Base-by-base conservation (phyloP, 2,329 filamentous ascomycete species). In the Hypoxylon sp. region DNA sequence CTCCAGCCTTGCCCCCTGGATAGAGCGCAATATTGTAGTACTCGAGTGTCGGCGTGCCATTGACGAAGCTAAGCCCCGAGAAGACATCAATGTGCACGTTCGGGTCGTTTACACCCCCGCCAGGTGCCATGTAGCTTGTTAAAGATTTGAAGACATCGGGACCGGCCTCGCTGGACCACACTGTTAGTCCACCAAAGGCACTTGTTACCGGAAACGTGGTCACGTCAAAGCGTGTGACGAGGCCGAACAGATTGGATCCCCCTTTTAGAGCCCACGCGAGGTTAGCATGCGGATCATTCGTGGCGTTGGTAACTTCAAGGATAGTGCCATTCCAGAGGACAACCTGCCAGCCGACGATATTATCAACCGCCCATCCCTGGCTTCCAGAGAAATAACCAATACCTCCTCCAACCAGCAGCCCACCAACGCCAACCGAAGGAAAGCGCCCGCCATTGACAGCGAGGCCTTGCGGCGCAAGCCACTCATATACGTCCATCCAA, bases 251-350 rank as follows among this genome's bases (percentile, higher is more conserved):
- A 59, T 70, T 74, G 13, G 69, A 67, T 7, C 77, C 77, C 2
- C 77, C 78, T 31, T 73, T 72, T 1, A 78, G 66, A 1, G 75
- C 76, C 55, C 67, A 71, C 54, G 67, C 78, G 1, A 80, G 69
- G 45, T 79, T 75, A 0, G 64, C 2, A 63, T 55, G 0, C 53
- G 40, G 2, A 50, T 58, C 25, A 67, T 71, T 3, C 70, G 72
- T 8, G 9, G 16, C 25, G 19, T 23, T 23, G 17, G 69, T 69
- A 20, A 75, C 63, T 9, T 55, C 35, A 2, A 55, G 20, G 4
- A 58, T 29, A 3, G 21, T 29, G 3, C 57, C 57, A 17, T 69
- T 62, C 3, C 71, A 70, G 1, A 77, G 68, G 1, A 80, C 75
- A 17, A 79, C 68, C 47, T 77, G 66, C 30, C 65, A 75, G 36